Evolutionary conservation across 1,284 basidiomycete species (phyloP).

Genomic region (Ustilago crameri): DNA sequence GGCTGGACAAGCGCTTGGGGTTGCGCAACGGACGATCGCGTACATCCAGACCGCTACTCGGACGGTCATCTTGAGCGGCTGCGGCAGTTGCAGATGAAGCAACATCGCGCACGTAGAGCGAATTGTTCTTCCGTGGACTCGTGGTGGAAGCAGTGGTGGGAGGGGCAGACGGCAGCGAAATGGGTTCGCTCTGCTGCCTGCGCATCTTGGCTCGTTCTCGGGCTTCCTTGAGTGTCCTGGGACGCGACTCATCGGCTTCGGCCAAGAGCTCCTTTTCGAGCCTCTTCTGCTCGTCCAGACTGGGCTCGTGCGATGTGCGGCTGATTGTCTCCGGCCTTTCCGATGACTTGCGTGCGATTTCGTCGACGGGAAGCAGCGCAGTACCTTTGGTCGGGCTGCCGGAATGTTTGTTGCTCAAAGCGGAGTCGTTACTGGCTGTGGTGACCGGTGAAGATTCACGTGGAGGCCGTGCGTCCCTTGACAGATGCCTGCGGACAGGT

Average conservation of each 20-base stretch:
- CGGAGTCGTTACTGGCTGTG: neutral
- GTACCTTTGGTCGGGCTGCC: conserved; percentile 15
- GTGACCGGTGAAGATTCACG: conserved; percentile 4
- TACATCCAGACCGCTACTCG: conserved; percentile 33
- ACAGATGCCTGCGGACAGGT: neutral
- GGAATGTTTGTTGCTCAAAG: neutral
- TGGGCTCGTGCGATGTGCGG: conserved; percentile 21
- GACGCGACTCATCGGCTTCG: conserved; percentile 35
- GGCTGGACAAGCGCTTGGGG: conserved; percentile 33
- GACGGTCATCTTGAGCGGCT: conserved; percentile 9
- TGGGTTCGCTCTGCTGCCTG: conserved; percentile 29
- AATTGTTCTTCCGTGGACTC: conserved; percentile 21
- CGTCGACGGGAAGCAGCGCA: conserved; percentile 11
- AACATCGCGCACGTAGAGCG: conserved; percentile 23
- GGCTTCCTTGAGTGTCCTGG: conserved; percentile 50
- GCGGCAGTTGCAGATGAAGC: conserved; percentile 23
- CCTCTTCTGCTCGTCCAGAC: conserved; percentile 37
- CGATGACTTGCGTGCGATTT: conserved; percentile 2
- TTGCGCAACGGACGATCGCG: conserved; percentile 37
- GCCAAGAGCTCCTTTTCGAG: conserved; percentile 38
- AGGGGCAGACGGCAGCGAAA: conserved; percentile 9
- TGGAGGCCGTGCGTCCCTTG: neutral
- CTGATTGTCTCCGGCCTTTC: conserved; percentile 1
- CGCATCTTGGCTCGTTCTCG: conserved; percentile 46
- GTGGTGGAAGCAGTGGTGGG: conserved; percentile 1